Evolutionary conservation across 2,329 filamentous ascomycete species (phyloP), one percentile per base, ranked within the genome.

Genomic region (Pseudomassariella vexata): DNA sequence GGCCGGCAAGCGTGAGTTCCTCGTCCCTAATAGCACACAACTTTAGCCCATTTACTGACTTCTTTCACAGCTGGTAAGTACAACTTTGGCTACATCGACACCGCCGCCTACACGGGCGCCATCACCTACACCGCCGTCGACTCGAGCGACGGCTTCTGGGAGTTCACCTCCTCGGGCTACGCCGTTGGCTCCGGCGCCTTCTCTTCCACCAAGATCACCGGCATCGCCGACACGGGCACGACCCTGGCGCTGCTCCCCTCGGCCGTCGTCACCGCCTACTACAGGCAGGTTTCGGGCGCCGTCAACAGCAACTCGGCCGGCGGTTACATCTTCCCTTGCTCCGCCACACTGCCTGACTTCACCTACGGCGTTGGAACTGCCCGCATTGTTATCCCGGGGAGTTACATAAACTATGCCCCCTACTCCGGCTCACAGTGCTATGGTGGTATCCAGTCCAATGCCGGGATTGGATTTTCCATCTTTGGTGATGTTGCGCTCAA

Each of bases 201-300:
- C 39, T 8, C 35, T 40, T 3, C 26, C 36, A 8, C 37, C 45
- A 26, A 15, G 8, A 26, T 26, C 24, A 26, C 24, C 12, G 24
- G 24, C 2, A 53, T 55, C 15, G 73, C 73, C 47, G 78, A 83
- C 58, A 82, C 78, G n/a, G 79, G 78, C 31, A 82, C 78, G 40
- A 78, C 76, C 8, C 72, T 83, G 16, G 52, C 80, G 38, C 65
- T 79, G 44, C 56, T 80, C 26, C 70, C 72, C 23, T 51, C 63
- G 40, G 45, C 50, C 18, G 61, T 76, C 40, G 66, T 70, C 37
- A 43, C 54, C 2, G 66, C 61, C 32, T 82, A 82, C 66, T 82
- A 80, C 60, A 52, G 56, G 32, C 50, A 73, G 39, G 69, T 82
- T 32, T 34, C 45, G 4, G 66, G 71, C 9, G 65, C 77, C 6